Conservation (phyloP, 2,329 filamentous ascomycete species). For the Pseudogymnoascus sp. region DNA sequence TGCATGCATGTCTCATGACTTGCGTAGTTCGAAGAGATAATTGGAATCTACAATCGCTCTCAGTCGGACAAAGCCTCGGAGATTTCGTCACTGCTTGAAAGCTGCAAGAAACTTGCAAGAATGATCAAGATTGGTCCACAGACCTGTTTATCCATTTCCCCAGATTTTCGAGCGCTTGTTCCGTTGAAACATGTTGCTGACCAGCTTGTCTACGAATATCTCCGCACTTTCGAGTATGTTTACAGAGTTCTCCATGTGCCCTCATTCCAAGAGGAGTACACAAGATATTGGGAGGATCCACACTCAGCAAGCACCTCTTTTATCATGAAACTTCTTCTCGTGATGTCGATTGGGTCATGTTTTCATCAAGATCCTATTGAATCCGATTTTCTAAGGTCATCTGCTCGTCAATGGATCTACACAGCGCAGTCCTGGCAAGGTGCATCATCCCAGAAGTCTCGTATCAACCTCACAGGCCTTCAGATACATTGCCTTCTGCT, state of each 20-base stretch:
- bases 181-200: slow-evolving; percentile 28
- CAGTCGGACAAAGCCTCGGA: no score
- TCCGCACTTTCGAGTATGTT: slow-evolving; percentile 41
- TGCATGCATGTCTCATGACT: no score
- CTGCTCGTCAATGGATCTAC: slow-evolving; percentile 34
- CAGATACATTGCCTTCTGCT: slow-evolving; percentile 35
- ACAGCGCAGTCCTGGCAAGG: slow-evolving; percentile 36
- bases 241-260: slow-evolving; percentile 47
- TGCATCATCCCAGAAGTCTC: slow-evolving; percentile 33
- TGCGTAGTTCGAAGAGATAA: no score
- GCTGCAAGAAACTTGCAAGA: no score
- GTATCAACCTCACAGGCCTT: slow-evolving; percentile 29
- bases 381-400: slow-evolving; percentile 23
- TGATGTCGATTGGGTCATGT: slow-evolving; percentile 35
- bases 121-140: no score
- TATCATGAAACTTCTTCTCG: slow-evolving; percentile 34
- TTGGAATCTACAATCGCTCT: no score
- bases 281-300: slow-evolving; percentile 37
- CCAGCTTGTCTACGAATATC: slow-evolving; percentile 38
- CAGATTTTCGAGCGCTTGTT: no score
- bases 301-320: slow-evolving; percentile 19
- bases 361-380: slow-evolving; percentile 22
- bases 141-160: no score
- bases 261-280: slow-evolving; percentile 43
- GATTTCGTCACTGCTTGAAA: no score